Base-by-base conservation (phyloP, 441 rosid genomes). In the Hura crepitans region DNA sequence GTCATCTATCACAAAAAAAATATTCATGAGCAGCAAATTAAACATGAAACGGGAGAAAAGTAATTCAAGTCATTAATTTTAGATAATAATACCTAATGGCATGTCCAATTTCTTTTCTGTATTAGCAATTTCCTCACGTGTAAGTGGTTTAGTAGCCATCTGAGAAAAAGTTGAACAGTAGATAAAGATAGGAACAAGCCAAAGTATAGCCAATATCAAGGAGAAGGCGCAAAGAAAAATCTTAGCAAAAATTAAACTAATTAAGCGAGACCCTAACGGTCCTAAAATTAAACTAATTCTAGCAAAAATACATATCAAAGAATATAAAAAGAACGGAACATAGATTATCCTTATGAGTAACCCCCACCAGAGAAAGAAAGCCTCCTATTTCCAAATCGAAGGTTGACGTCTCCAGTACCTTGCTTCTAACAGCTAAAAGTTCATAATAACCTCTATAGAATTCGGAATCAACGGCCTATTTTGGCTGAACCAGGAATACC, bases 71-170 rank as follows among this genome's bases (percentile, higher is more conserved):
- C 30, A 18, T 20, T 6, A 31, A 27, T 8, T 4, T 61, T 46
- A 8, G 17, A 53, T 62, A 15, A 72, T 20, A 73, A 35, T 68
- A 93, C 98, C 97, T 71, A 94, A 78, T 25, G 98, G 79, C 98
- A 94, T 93, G 81, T 82, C 91, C 85, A 94, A 79, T 69, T 91
- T 91, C 92, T 87, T 94, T 61, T 90, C 98, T 4, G 93, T 85
- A 58, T 84, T 87, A 56, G 96, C 96, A 63, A 91, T 83, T 66
- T 85, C 81, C 74, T 90, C 97, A 6, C 43, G 85, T 0, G 93
- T 74, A 61, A 86, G 85, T 23, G 89, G 90, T 81, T 83, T 89
- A 46, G 81, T 47, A n/a, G 85, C 87, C 98, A 91, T 94, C 90
- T 89, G 79, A 20, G 3, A 54, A 54, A 31, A n/a, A 0, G 20